Conservation (phyloP, 352 stramenopile genomes). For the Pythium aristosporum region DNA sequence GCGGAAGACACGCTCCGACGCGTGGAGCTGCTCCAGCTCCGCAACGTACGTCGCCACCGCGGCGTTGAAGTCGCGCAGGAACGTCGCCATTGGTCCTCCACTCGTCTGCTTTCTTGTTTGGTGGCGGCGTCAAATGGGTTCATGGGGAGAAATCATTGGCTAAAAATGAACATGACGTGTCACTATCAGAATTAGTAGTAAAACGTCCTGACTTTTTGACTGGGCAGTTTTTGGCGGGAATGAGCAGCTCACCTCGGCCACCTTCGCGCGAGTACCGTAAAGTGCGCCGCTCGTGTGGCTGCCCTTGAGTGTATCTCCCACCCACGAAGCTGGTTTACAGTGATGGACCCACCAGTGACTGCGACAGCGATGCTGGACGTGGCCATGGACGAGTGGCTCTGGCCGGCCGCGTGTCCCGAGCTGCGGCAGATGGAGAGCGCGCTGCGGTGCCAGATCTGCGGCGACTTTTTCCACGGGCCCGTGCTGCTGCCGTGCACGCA, state of each 20-base stretch:
- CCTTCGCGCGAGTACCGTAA: slow-evolving; percentile 4
- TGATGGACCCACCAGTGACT: slow-evolving; percentile 3
- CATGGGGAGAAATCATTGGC: slow-evolving; percentile 12
- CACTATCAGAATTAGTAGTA: slow-evolving; percentile 7
- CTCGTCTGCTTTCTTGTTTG: neutral
- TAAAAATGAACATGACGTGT: slow-evolving; percentile 10
- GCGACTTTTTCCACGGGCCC: slow-evolving; percentile 80
- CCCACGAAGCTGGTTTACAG: neutral
- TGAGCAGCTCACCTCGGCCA: slow-evolving; percentile 15
- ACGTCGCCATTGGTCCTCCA: slow-evolving; percentile 40
- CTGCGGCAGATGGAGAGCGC: slow-evolving; percentile 73
- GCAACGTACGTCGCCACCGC: slow-evolving; percentile 46
- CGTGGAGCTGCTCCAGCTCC: slow-evolving; percentile 64
- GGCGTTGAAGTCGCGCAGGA: slow-evolving; percentile 59
- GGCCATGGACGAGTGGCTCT: slow-evolving; percentile 75
- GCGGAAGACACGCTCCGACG: slow-evolving; percentile 55
- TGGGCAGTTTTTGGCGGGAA: slow-evolving; percentile 22
- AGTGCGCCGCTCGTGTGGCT: neutral
- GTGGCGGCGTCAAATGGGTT: neutral
- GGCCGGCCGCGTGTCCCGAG: slow-evolving; percentile 51
- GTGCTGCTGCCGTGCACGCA: slow-evolving; percentile 79
- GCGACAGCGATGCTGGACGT: slow-evolving; percentile 24
- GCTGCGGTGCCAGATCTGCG: slow-evolving; percentile 82
- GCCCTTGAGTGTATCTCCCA: neutral
- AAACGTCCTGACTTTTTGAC: slow-evolving; percentile 11